Evolutionary conservation across 1,139 yeast genomes (phyloP), one percentile per base, ranked within the genome.

Genomic region (Suhomyces kunorum): DNA sequence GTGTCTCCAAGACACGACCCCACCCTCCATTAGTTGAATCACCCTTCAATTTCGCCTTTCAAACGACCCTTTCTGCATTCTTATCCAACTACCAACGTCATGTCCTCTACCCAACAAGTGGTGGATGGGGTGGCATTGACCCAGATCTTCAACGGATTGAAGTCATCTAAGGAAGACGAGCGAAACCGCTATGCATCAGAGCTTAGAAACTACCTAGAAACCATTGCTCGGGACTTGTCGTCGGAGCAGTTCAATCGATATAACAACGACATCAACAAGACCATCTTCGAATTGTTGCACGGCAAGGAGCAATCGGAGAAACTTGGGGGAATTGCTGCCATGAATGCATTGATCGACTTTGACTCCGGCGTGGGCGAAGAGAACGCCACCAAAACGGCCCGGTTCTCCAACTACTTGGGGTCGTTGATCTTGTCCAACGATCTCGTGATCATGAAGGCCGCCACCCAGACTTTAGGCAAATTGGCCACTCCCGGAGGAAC

Each of bases 401-500:
- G 98, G 48, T 81, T 87, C 57, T 94, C 96, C 16, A 90, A 88
- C 53, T 92, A 92, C 56, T 68, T 92, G 48, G 76, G 96, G 32
- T 81, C 85, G 19, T 76, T 89, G 39, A 82, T 92, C 17, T 83
- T 94, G 4, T 85, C 95, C 0, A 85, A 79, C 50, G 97, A 92
- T 55, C 72, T 82, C 25, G 86, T 81, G 24, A 92, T 89, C 28
- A 87, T 90, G 90, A 78, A 81, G 48, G 78, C 85, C 24, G 97
- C 98, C 3, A 88, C 96, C 1, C 76, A 75, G 39, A 87, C 96
- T 0, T 70, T 92, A 51, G 98, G 98, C 6, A 85, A 84, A 51
- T 68, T 92, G 48, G 95, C 98, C 0, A 80, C 84, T 2, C 90
- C 95, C 0, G 95, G 96, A 18, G 94, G 95, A 1, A 80, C 94